Evolutionary conservation across 495 filamentous ascomycete species (phyloP).

Genomic region (Lasiosphaeria ovina): DNA sequence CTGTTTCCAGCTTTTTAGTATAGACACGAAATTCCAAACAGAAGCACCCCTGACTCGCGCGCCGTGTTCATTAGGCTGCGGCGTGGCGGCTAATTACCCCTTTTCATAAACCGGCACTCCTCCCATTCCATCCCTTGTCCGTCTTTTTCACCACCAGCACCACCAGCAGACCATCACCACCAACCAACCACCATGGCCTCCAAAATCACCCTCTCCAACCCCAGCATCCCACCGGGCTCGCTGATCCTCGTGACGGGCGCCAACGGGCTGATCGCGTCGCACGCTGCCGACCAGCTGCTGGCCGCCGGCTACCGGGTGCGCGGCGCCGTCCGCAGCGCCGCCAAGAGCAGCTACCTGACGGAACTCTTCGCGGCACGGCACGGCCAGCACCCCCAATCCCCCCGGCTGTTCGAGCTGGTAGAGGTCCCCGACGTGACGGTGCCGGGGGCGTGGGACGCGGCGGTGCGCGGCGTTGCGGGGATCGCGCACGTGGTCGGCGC

Average conservation of each 20-base stretch:
- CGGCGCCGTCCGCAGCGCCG: slow-evolving; percentile 45
- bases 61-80: no score
- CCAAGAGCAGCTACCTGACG: slow-evolving; percentile 18
- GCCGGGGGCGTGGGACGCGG: slow-evolving; percentile 17
- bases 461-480: slow-evolving; percentile 25
- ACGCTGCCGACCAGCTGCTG: slow-evolving; percentile 50
- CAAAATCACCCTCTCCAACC: slow-evolving; percentile 13
- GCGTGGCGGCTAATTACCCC: no score
- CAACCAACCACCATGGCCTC: neutral
- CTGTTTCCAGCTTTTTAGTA: no score
- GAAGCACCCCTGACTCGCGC: no score
- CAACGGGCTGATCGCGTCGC: slow-evolving; percentile 56
- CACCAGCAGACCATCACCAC: no score
- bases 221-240: slow-evolving; percentile 22
- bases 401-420: slow-evolving; percentile 19
- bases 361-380: slow-evolving; percentile 25
- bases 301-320: slow-evolving; percentile 49
- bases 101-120: no score
- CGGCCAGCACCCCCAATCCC: slow-evolving; percentile 8
- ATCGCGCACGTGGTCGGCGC: slow-evolving; percentile 30
- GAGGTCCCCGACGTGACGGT: slow-evolving; percentile 28
- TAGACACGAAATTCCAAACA: no score
- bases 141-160: no score
- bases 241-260: slow-evolving; percentile 54
- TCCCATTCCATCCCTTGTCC: no score